Percentiles rank a stretch among this genome's conserved stretches.
phyloP scores from a whole-genome alignment of 2,329 filamentous ascomycete species.

The Diplodia mutila region DNA sequence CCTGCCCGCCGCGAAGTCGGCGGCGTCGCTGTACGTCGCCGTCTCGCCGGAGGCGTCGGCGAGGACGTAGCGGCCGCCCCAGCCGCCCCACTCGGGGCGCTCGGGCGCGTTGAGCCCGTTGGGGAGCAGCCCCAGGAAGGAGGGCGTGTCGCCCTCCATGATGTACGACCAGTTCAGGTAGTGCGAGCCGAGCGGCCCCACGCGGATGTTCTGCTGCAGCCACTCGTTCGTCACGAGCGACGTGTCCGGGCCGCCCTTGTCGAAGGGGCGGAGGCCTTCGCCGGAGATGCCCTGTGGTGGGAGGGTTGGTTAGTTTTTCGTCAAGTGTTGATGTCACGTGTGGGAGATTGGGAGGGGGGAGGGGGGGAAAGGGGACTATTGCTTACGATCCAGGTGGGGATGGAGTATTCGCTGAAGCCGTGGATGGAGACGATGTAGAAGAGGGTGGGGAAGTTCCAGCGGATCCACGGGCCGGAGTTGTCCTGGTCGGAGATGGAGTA shows the following conservation, averaged over 20 bases:
- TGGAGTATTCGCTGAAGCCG: constrained; percentile 53
- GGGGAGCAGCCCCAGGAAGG: constrained; percentile 47
- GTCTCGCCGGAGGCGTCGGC: constrained; percentile 29
- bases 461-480: constrained; percentile 56
- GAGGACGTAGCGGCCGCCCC: constrained; percentile 48
- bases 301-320: not conserved
- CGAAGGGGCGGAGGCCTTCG: constrained; percentile 44
- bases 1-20: constrained; percentile 41
- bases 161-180: constrained; percentile 53
- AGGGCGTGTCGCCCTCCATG: constrained; percentile 53
- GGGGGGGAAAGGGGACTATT: too few relatives aligned
- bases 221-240: constrained; percentile 50
- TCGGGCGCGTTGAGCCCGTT: constrained; percentile 48
- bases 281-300: constrained; percentile 19
- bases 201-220: constrained; percentile 53
- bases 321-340: not conserved
- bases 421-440: constrained; percentile 57
- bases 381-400: constrained; percentile 51
- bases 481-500: constrained; percentile 61
- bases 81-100: constrained; percentile 48
- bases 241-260: constrained; percentile 48
- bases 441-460: constrained; percentile 50
- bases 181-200: constrained; percentile 47
- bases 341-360: too few relatives aligned
- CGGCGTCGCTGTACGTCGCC: constrained; percentile 39